Evolutionary conservation across 345 rosid genomes (phyloP), one percentile per base, ranked within the genome.

Genomic region (Linum tenue): DNA sequence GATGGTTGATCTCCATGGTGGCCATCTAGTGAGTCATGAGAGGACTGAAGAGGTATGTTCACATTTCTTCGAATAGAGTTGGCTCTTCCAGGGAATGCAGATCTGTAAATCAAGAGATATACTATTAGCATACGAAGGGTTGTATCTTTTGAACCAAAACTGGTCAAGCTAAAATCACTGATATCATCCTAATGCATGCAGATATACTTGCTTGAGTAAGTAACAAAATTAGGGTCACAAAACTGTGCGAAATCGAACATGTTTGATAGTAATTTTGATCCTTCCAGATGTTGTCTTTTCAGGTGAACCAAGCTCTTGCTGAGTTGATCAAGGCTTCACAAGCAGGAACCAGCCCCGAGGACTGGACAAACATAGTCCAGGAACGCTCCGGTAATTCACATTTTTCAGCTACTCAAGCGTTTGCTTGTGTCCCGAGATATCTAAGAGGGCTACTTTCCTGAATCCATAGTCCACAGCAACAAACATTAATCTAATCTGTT

Each of bases 1-100:
- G 77, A 88, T 94, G 97, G 77, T 91, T 62, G 97, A 94, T 72
- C 92, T 94, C 72, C 92, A 83, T 59, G 99, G 99, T 44, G 99
- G 92, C 57, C 99, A 94, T 86, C 84, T 94, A 65, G 90, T 94
- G 75, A 88, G 96, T 77, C 97, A 87, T 60, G 97, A 94, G 84
- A 84, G 88, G 74, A 80, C 82, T 38, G 79, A 78, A 77, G 97
- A 94, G 99, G 99, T 94, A 85, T 73, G 59, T 67, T 15, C 53
- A 9, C 11, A 9, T 8, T 22, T 22, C 51, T 44, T 12, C 53
- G 14, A 48, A 5, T 48, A 48, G 53, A 48, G 31, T 22, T 9
- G 53, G 14, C 14, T 48, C 14, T 22, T 22, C 31, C 31, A 22
- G 1, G 31, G 31, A 22, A 22, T 22, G 31, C 31, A 22, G 31